Conservation (phyloP, 345 rosid species). For the Erucastrum elatum region DNA sequence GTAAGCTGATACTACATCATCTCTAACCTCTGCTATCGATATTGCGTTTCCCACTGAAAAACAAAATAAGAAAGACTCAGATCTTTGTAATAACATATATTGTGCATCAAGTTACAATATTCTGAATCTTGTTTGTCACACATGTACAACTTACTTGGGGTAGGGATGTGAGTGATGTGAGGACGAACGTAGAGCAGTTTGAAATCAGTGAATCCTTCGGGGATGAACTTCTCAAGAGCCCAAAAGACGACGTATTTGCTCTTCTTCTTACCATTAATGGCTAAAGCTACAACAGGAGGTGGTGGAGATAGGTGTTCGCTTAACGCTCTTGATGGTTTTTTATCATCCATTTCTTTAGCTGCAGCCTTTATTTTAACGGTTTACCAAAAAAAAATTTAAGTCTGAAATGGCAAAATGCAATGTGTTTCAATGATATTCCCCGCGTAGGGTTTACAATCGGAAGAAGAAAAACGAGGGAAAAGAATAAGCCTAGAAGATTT, state of each 20-base stretch:
- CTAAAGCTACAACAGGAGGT: constrained; percentile 49
- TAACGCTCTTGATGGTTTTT: constrained; percentile 15
- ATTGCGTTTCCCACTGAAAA: constrained; percentile 67
- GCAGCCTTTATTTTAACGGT: neutral
- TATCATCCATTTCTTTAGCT: constrained; percentile 24
- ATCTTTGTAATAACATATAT: neutral
- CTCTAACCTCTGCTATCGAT: constrained; percentile 73
- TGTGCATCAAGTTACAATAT: neutral
- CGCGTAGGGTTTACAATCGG: too few species aligned
- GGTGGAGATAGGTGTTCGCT: constrained; percentile 33
- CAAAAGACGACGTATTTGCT: constrained; percentile 57
- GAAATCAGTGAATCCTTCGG: constrained; percentile 54
- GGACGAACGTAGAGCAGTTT: constrained; percentile 72
- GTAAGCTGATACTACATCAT: constrained; percentile 77
- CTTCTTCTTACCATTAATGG: constrained; percentile 63
- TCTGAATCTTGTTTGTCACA: neutral
- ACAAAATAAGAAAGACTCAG: neutral
- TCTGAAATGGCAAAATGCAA: neutral
- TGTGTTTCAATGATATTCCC: neutral
- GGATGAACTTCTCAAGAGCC: constrained; percentile 61
- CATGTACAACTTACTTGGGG: constrained; percentile 63
- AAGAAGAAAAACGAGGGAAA: too few species aligned
- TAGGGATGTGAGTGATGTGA: constrained; percentile 65
- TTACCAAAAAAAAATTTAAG: neutral
- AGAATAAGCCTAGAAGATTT: too few species aligned